Base-by-base conservation (phyloP, 352 stramenopile species). In the Phytophthora pisi region DNA sequence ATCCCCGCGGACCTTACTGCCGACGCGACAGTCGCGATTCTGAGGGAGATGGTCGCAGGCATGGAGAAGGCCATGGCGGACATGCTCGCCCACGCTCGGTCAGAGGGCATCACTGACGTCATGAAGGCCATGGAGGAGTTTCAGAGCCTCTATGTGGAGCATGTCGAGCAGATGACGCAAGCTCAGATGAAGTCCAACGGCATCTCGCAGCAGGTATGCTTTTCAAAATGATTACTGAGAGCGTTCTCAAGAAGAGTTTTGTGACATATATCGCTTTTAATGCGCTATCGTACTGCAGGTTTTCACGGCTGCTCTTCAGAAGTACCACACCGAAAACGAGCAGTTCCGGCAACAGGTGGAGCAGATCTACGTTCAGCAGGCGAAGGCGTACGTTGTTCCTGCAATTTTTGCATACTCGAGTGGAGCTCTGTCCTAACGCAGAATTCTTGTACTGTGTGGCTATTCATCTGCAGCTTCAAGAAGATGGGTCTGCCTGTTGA, bases 51-150 rank as follows among this genome's bases (percentile, higher is more conserved):
- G 49, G 80, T 92, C 42, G 79, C 81, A 55, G 82, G 75, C 34
- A 93, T 94, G 84, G 85, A 92, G 66, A 77, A 78, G 51, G 88
- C 88, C n/a, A 91, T 94, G 83, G 61, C 64, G 24, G 86, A 92
- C 45, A 92, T 90, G 79, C 78, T 96, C 57, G 58, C 64, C 5
- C 83, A 96, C 50, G 88, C 88, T 18, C 74, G 78, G 43, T 64
- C 70, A 36, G 84, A 93, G 30, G 88, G 88, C 16, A 93, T 96
- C 52, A 90, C 78, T 46, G 83, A 95, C 61, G 74, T 72, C 2
- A 54, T 59, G 46, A 82, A 88, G 51, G 86, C 85, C 18, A 89
- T 93, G 83, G 77, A 91, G 40, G 86, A 92, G 55, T 93, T 91
- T 67, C 82, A 91, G 75, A 65, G 81, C 66, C 61, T 93, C 68